Conservation (phyloP, 768 basidiomycete species). For the Scleroderma citrinum region DNA sequence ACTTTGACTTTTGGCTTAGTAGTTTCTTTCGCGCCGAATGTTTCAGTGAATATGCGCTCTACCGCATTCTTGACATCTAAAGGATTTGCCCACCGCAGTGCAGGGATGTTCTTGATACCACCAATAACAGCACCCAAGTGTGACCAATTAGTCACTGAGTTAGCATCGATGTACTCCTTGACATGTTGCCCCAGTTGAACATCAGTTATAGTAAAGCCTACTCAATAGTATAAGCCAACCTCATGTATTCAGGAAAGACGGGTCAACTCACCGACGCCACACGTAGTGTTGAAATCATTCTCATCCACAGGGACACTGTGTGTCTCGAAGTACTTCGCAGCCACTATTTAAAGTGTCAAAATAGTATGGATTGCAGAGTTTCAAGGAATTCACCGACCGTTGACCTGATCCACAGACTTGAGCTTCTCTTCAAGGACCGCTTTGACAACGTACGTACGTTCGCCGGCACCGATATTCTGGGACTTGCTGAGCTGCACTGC, state of each 20-base stretch:
- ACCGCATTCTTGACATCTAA: slow-evolving; percentile 80
- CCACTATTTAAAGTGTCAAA: slow-evolving; percentile 25
- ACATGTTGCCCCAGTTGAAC: slow-evolving; percentile 56
- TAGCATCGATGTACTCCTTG: slow-evolving; percentile 50
- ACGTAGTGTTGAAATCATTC: slow-evolving; percentile 65
- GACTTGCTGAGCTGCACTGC: slow-evolving; percentile 58
- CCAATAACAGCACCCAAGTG: slow-evolving; percentile 64
- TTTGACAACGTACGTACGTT: slow-evolving; percentile 56
- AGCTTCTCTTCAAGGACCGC: slow-evolving; percentile 68
- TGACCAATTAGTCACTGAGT: slow-evolving; percentile 63
- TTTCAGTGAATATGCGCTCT: slow-evolving; percentile 59
- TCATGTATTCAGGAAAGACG: background rate
- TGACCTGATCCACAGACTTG: slow-evolving; percentile 80
- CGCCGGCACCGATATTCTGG: slow-evolving; percentile 40
- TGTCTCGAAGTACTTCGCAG: slow-evolving; percentile 66
- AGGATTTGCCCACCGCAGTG: slow-evolving; percentile 76
- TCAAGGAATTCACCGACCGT: slow-evolving; percentile 46
- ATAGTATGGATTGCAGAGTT: background rate
- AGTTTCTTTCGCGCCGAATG: slow-evolving; percentile 68
- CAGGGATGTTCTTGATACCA: slow-evolving; percentile 53
- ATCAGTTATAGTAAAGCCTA: slow-evolving; percentile 75
- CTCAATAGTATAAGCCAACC: slow-evolving; percentile 3
- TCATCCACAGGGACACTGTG: slow-evolving; percentile 59
- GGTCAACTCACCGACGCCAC: slow-evolving; percentile 75
- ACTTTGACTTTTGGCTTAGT: slow-evolving; percentile 67